Evolutionary conservation across 495 filamentous ascomycete genomes (phyloP), one percentile per base, ranked within the genome.

Genomic region (Aspergillus funiculosus): DNA sequence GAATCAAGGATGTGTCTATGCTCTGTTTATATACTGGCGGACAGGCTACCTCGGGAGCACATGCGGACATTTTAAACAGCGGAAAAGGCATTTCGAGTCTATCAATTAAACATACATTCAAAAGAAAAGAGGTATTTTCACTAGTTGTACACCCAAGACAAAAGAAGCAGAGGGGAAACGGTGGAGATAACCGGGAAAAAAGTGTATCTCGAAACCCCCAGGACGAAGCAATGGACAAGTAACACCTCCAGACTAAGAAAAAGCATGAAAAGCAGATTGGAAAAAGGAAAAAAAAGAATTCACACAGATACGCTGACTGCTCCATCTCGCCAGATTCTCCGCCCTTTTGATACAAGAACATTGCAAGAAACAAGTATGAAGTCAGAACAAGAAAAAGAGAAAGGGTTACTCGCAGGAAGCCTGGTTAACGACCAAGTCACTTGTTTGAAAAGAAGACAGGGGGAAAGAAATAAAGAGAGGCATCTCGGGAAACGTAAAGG

Each of bases 1-100:
- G 27, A 26, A 17, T 0, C 34, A 46, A 45, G 39, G 52, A 13
- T 27, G 52, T 17, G 53, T 64, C 1, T 68, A 70, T 60, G 60
- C 54, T 15, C 44, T 70, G 19, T 68, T 70, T 28, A 64, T 70
- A 70, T 49, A 70, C 67, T 0, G 67, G 67, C 6, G 67, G 67
- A n/a, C 67, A 68, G 47, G 52, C 63, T 36, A 60, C 63, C 0
- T 14, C 68, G 10, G 50, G 59, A 9, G 67, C 67, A 20, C 68
- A 70, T 43, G 58, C 53, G 3, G 59, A 65, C 45, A 42, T 14
- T 4, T 43, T 29, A 21, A 17, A 26, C 13, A 10, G 22, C 29
- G n/a, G n/a, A n/a, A n/a, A n/a, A n/a, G n/a, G n/a, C n/a, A n/a
- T 18, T 19, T 43, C 20, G 26, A 43, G 46, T 53, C 46, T 53